Evolutionary conservation across 108 stramenopile genomes (phyloP), one percentile per base, ranked within the genome.

Genomic region (Cyclotella sp.): DNA sequence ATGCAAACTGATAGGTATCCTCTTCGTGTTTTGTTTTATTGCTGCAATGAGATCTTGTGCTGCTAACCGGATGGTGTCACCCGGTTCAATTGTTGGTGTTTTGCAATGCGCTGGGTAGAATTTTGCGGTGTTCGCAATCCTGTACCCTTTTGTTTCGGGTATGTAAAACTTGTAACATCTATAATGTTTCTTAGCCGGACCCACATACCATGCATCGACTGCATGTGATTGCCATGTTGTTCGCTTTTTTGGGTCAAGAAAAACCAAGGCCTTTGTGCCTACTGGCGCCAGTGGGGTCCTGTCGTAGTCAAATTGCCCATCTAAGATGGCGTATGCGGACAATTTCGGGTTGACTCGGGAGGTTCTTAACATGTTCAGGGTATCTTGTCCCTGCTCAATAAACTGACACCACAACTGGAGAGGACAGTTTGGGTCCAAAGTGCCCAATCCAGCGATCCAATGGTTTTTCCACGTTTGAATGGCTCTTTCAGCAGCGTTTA

Each of bases 331-430:
- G 40, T 75, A n/a, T n/a, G n/a, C n/a, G n/a, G n/a, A n/a, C n/a
- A n/a, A n/a, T n/a, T n/a, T n/a, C n/a, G n/a, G n/a, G 59, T 87
- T 79, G 61, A 74, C 24, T 18, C 81, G 79, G 5, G 81, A 78
- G 11, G 39, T 19, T 3, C 86, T 79, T 5, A 81, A 61, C 10
- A 87, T 21, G 65, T 87, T 84, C 19, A 87, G 54, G 13, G 75
- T n/a, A n/a, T n/a, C n/a, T n/a, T n/a, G n/a, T n/a, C n/a, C n/a
- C n/a, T n/a, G n/a, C n/a, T n/a, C n/a, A n/a, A n/a, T n/a, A n/a
- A n/a, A n/a, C n/a, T n/a, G n/a, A n/a, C n/a, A n/a, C n/a, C n/a
- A n/a, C n/a, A 76, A 39, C 19, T 68, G 65, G 18, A 81, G 8
- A 22, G 82, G 86, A 55, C 79, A 86, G 3, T 70, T 41, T 30